Conservation (phyloP, 805 yeast species). For the Yarrowia hollandica region DNA sequence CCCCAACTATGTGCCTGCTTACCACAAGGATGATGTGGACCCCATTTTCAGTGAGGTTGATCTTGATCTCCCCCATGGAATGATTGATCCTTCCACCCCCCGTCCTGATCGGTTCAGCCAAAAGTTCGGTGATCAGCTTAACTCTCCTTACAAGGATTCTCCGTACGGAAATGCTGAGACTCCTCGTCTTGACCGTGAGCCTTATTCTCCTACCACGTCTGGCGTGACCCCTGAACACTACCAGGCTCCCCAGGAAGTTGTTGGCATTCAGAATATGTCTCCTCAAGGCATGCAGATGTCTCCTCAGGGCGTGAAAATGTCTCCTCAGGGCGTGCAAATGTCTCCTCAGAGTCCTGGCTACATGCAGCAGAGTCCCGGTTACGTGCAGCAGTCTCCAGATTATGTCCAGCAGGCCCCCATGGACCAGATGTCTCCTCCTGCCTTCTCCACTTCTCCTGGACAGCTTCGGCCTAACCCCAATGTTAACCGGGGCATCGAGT, state of each 20-base stretch:
- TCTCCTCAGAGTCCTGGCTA: not conserved
- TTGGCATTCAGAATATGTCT: not conserved
- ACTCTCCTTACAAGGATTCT: conserved; percentile 16
- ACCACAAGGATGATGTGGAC: conserved; percentile 17
- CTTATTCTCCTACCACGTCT: conserved; percentile 14
- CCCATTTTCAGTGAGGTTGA: conserved; percentile 25
- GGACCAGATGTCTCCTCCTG: not conserved
- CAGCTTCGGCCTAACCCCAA: conserved; percentile 27
- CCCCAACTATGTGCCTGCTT: not conserved
- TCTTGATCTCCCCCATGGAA: conserved; percentile 15
- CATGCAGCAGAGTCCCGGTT: not conserved
- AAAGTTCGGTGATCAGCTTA: conserved; percentile 21
- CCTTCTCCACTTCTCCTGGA: not conserved
- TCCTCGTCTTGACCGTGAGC: conserved; percentile 11
- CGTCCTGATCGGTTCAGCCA: conserved; percentile 19
- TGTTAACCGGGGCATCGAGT: conserved; percentile 25
- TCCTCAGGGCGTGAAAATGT: conserved; percentile 1
- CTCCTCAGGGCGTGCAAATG: not conserved
- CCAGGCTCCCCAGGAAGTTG: conserved; percentile 2
- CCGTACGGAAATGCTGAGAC: conserved; percentile 17
- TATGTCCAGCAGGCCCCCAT: not conserved
- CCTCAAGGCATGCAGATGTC: conserved; percentile 10
- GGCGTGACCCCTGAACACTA: conserved; percentile 4
- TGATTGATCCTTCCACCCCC: conserved; percentile 1
- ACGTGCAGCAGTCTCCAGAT: not conserved